These are phyloP conservation scores for Dissoconium aciculare DNA, from an alignment of 2,329 filamentous ascomycete genomes.

Conservation along the genomic window DNA sequence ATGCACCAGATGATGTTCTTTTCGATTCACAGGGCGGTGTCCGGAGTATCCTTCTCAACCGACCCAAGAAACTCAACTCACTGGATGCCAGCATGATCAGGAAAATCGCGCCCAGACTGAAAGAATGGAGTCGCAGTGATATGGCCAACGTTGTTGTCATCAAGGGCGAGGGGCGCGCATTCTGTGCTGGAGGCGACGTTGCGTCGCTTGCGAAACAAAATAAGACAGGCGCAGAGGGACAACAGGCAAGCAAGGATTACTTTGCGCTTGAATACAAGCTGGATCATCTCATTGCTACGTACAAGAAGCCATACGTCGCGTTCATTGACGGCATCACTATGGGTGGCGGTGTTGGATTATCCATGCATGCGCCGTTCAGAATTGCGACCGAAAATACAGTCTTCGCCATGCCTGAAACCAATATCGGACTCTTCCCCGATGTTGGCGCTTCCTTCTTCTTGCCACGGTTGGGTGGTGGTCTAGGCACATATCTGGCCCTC, in stretches of 20 bases:
- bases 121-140: slow-evolving; percentile 91
- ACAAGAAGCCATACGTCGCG: slow-evolving; percentile 80
- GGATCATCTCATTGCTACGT: slow-evolving; percentile 88
- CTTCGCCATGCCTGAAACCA: slow-evolving; percentile 98
- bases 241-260: slow-evolving; percentile 64
- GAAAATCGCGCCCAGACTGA: slow-evolving; percentile 78
- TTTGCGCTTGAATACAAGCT: slow-evolving; percentile 93
- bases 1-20: slow-evolving; percentile 79
- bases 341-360: slow-evolving; percentile 91
- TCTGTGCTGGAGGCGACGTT: slow-evolving; percentile 92
- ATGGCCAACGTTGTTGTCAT: slow-evolving; percentile 85
- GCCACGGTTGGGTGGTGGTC: slow-evolving; percentile 67
- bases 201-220: slow-evolving; percentile 62
- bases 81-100: slow-evolving; percentile 88
- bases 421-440: slow-evolving; percentile 96
- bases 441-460: slow-evolving; percentile 95
- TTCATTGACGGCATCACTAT: slow-evolving; percentile 98
- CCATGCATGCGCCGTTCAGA: slow-evolving; percentile 85
- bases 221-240: slow-evolving; percentile 49
- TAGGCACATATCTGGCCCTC: slow-evolving; percentile 85
- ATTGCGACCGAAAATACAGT: slow-evolving; percentile 92
- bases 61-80: slow-evolving; percentile 80
- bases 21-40: slow-evolving; percentile 83
- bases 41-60: slow-evolving; percentile 84
- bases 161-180: slow-evolving; percentile 73